Conservation (phyloP, 345 rosid genomes). For the Lepidium aucheri region DNA sequence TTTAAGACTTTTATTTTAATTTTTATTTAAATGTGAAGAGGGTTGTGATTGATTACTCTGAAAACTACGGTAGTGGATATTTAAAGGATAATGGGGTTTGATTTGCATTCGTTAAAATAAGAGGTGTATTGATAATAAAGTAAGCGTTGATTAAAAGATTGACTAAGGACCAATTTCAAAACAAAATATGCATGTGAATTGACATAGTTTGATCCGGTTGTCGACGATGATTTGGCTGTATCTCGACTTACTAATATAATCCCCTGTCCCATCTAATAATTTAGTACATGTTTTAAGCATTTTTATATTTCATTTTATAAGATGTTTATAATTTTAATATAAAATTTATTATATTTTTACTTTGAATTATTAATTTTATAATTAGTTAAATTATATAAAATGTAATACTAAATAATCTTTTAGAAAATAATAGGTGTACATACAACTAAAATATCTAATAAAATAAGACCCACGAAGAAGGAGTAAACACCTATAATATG, state of each 20-base stretch:
- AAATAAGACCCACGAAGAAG: too few relatives aligned
- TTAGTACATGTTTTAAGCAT: too few relatives aligned
- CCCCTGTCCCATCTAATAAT: too few relatives aligned
- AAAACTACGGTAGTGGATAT: not conserved
- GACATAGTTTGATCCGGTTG: not conserved
- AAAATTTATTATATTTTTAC: too few relatives aligned
- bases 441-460: too few relatives aligned
- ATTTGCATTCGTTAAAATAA: not conserved
- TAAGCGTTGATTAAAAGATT: not conserved
- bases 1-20: not conserved
- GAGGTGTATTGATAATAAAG: not conserved
- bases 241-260: not conserved
- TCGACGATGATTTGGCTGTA: conserved; percentile 3
- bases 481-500: too few relatives aligned
- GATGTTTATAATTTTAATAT: too few relatives aligned
- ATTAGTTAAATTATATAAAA: too few relatives aligned
- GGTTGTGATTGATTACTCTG: not conserved
- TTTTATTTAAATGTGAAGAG: not conserved
- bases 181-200: not conserved
- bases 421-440: too few relatives aligned
- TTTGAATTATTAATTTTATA: too few relatives aligned
- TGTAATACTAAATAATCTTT: too few relatives aligned
- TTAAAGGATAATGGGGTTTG: not conserved
- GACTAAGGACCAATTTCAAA: not conserved
- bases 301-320: too few relatives aligned